These are phyloP conservation scores for Diaporthe capsici DNA, from an alignment of 2,329 filamentous ascomycete species.

Conservation along the genomic window DNA sequence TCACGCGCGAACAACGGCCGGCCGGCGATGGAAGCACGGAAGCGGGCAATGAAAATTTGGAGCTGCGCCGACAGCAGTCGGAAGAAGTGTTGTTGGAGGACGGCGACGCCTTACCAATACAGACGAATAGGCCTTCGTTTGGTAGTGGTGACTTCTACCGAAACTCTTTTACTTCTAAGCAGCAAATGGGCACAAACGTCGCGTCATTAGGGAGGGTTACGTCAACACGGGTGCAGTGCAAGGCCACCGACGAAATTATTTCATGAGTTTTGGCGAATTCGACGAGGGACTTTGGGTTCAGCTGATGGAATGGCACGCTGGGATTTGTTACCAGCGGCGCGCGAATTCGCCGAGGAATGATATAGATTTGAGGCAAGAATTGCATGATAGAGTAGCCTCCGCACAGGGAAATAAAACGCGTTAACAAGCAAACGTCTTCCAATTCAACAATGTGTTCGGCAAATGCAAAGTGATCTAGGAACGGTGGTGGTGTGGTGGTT, in stretches of 20 bases:
- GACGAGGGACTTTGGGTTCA: neutral
- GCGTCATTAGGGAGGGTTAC: slow-evolving; percentile 3
- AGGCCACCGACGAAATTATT: neutral
- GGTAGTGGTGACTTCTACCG: slow-evolving; percentile 12
- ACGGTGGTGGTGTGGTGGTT: neutral
- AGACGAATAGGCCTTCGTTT: neutral
- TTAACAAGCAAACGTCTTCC: neutral
- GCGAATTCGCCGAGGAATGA: neutral
- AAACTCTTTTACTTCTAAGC: slow-evolving; percentile 23
- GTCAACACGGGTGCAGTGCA: slow-evolving; percentile 16
- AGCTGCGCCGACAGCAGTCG: slow-evolving; percentile 17
- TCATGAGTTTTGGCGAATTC: neutral
- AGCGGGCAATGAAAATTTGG: neutral
- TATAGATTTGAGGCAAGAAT: neutral
- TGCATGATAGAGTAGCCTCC: neutral
- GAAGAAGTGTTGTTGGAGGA: slow-evolving; percentile 18
- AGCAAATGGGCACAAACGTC: neutral
- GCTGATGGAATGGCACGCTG: neutral
- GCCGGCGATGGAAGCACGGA: neutral
- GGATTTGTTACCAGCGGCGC: neutral
- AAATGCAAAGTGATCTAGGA: neutral
- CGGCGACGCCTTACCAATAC: slow-evolving; percentile 8
- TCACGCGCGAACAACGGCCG: slow-evolving; percentile 27
- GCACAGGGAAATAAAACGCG: neutral
- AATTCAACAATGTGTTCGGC: neutral